Percentiles rank a stretch among this genome's conserved stretches.
These are phyloP conservation scores for Citeromyces siamensis DNA, from an alignment of 1,139 yeast genomes.

Conservation along the genomic window DNA sequence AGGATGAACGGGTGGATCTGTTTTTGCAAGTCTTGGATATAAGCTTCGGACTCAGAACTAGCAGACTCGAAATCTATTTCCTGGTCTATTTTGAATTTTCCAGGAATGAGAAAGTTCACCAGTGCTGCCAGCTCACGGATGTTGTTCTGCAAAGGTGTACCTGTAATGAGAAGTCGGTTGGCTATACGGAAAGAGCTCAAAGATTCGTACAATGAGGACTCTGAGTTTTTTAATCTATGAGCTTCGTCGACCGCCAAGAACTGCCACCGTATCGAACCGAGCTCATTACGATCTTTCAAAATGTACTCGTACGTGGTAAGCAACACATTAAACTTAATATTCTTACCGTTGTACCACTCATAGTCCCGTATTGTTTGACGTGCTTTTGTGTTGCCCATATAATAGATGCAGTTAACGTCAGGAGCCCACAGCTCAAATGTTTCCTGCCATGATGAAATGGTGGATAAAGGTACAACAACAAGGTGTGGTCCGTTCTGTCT, in stretches of 20 bases:
- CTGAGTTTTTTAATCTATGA: conserved; percentile 90
- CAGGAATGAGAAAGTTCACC: conserved; percentile 94
- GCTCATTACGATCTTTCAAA: conserved; percentile 69
- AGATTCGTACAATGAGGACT: conserved; percentile 84
- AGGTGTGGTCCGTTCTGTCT: conserved; percentile 95
- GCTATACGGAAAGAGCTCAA: conserved; percentile 71
- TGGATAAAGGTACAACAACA: conserved; percentile 91
- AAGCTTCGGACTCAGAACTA: conserved; percentile 74
- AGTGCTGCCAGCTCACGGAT: conserved; percentile 92
- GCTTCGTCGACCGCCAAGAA: conserved; percentile 98
- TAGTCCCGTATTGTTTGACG: conserved; percentile 72
- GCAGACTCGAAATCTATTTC: conserved; percentile 92
- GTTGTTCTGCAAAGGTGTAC: conserved; percentile 96
- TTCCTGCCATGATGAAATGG: conserved; percentile 99
- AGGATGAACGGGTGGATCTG: conserved; percentile 85
- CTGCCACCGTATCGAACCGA: conserved; percentile 88
- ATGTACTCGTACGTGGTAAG: conserved; percentile 94
- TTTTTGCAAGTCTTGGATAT: conserved; percentile 74
- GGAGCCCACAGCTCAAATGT: conserved; percentile 98
- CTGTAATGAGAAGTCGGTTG: conserved; percentile 85
- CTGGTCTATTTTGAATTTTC: conserved; percentile 77
- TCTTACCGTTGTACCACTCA: conserved; percentile 63
- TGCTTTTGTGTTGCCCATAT: conserved; percentile 85
- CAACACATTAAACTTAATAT: conserved; percentile 78
- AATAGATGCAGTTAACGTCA: conserved; percentile 83